Conservation (phyloP, 176 grass and related monocot species). For the Ampelocalamus luodianensis region DNA sequence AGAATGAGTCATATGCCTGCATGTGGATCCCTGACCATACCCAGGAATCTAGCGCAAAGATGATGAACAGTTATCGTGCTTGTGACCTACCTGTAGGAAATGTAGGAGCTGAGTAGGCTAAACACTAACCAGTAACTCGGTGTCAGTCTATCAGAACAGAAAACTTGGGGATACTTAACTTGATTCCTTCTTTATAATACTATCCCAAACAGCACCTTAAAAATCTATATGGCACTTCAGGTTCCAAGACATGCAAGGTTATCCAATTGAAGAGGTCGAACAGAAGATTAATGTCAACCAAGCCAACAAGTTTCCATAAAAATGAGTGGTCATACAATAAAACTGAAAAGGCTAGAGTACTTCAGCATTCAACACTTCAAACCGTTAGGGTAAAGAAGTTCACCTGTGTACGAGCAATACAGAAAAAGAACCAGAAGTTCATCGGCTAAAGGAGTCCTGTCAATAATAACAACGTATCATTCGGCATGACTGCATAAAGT, state of each 20-base stretch:
- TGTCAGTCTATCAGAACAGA: background rate
- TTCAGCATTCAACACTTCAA: background rate
- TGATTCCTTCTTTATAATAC: background rate
- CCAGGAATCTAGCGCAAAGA: background rate
- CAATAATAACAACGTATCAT: slow-evolving; percentile 20
- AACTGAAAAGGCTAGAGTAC: background rate
- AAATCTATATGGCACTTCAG: background rate
- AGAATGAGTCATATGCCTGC: background rate
- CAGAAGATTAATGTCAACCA: slow-evolving; percentile 23
- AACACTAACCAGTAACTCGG: background rate
- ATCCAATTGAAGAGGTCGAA: background rate
- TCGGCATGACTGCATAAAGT: slow-evolving; percentile 21
- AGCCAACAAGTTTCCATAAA: background rate
- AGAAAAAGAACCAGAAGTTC: slow-evolving; percentile 77
- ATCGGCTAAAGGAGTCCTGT: slow-evolving; percentile 77
- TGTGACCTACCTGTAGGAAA: background rate
- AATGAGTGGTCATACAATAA: background rate
- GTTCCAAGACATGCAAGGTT: background rate
- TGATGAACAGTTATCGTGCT: background rate
- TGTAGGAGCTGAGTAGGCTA: background rate
- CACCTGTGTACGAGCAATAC: slow-evolving; percentile 79
- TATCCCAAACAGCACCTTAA: background rate
- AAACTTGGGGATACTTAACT: background rate
- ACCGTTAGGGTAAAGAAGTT: background rate
- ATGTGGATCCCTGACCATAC: background rate